Evolutionary conservation across 257 asterid species (phyloP), one percentile per base, ranked within the genome.

Genomic region (Penstemon davidsonii): DNA sequence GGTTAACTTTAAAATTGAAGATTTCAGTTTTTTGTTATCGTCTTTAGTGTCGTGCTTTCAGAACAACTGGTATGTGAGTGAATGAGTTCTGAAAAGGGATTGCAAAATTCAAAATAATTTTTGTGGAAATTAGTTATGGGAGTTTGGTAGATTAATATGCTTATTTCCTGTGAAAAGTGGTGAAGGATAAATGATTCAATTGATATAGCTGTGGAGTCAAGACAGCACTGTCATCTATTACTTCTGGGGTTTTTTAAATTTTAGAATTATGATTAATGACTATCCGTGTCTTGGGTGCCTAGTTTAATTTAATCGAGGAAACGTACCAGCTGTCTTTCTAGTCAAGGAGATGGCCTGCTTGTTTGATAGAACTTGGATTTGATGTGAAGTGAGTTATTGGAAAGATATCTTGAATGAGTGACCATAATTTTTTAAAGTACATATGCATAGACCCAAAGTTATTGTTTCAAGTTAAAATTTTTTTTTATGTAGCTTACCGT

Each of bases 331-430:
- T 36, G 37, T 51, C 72, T 66, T 25, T 70, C 46, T 50, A 37
- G 7, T 60, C 11, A 51, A 64, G 61, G 55, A 47, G 67, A 36
- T 19, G 37, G 60, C 15, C 49, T 36, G 47, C 66, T 53, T 55
- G 61, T 11, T 46, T 56, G 54, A 45, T 58, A 66, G 13, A 54
- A 36, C 56, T 45, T 63, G 50, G 54, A n/a, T 51, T 59, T 50
- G 25, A 37, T 53, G 38, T 40, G 36, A 56, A 55, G 55, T 8
- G 57, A 61, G 25, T 45, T 62, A 15, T 40, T 55, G 39, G 18
- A n/a, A 8, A 52, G 52, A 44, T 37, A n/a, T 55, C 53, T 61
- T 44, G 49, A 38, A 38, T 5, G 44, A 13, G 12, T 70, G 42
- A 62, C 44, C 44, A 25, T 50, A 41, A 3, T 70, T 7, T 13